These are phyloP conservation scores for Aureobasidium lini DNA, from an alignment of 2,329 filamentous ascomycete species.

Conservation along the genomic window DNA sequence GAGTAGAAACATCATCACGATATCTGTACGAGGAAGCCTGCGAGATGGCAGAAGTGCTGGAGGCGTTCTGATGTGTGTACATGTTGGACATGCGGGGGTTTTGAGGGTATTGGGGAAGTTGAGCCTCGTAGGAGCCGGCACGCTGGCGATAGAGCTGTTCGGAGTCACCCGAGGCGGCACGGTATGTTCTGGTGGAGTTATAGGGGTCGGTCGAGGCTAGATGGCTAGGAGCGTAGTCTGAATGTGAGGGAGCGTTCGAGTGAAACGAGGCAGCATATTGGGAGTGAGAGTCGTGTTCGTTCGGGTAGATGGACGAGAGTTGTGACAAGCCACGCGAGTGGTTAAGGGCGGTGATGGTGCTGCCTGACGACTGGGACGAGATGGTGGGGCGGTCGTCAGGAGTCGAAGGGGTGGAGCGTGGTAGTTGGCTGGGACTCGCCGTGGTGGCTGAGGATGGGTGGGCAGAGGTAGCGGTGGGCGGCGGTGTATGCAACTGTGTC, in stretches of 20 bases:
- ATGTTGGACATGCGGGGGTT: slow-evolving; percentile 24
- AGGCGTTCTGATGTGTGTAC: slow-evolving; percentile 43
- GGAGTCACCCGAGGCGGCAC: slow-evolving; percentile 4
- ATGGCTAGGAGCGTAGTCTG: neutral
- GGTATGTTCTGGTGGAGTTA: neutral
- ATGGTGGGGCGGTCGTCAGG: slow-evolving; percentile 10
- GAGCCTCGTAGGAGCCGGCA: slow-evolving; percentile 6
- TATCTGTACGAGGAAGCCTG: slow-evolving; percentile 40
- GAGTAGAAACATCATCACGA: slow-evolving; percentile 35
- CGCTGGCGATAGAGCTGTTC: slow-evolving; percentile 7
- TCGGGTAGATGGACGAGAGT: slow-evolving; percentile 14
- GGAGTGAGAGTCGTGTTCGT: slow-evolving; percentile 2
- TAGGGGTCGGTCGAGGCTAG: slow-evolving; percentile 5
- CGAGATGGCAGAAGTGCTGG: slow-evolving; percentile 36
- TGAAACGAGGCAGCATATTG: slow-evolving; percentile 9
- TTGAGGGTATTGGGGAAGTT: slow-evolving; percentile 19
- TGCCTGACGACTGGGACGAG: slow-evolving; percentile 28
- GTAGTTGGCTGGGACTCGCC: slow-evolving; percentile 13
- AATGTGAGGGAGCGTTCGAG: slow-evolving; percentile 5
- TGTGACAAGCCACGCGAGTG: slow-evolving; percentile 27
- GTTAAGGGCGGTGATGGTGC: slow-evolving; percentile 32
- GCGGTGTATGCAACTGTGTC: slow-evolving; percentile 16
- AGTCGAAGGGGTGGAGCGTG: neutral
- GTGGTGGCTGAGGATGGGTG: slow-evolving; percentile 17
- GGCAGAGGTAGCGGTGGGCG: slow-evolving; percentile 23